Evolutionary conservation across 2,329 filamentous ascomycete genomes (phyloP).

Genomic region (Didymella pomorum): DNA sequence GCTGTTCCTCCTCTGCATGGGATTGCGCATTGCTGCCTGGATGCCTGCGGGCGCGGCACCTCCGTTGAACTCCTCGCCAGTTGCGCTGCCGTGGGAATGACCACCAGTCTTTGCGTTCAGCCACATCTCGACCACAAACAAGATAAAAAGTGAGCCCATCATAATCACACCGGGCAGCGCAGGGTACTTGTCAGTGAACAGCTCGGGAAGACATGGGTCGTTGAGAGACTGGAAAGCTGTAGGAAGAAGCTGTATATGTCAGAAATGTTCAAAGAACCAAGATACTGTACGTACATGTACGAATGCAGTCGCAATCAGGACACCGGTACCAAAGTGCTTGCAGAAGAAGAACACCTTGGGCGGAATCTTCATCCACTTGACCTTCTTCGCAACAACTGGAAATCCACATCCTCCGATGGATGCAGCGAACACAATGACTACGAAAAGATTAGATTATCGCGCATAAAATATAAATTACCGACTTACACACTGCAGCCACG

Average conservation of each 20-base stretch:
- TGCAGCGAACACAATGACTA: slow-evolving; percentile 51
- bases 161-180: slow-evolving; percentile 71
- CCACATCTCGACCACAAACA: slow-evolving; percentile 71
- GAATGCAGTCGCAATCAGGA: slow-evolving; percentile 86
- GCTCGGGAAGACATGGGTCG: slow-evolving; percentile 63
- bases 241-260: slow-evolving; percentile 58
- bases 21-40: slow-evolving; percentile 44
- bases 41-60: slow-evolving; percentile 31
- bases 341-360: slow-evolving; percentile 67
- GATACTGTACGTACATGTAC: slow-evolving; percentile 63
- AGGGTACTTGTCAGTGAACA: slow-evolving; percentile 68
- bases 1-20: slow-evolving; percentile 42
- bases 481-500: slow-evolving; percentile 51
- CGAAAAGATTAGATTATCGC: slow-evolving; percentile 23
- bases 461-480: not conserved
- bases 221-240: slow-evolving; percentile 63
- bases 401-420: slow-evolving; percentile 50
- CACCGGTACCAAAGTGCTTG: slow-evolving; percentile 74
- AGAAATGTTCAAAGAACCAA: slow-evolving; percentile 1
- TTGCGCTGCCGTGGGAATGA: slow-evolving; percentile 66
- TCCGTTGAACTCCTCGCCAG: slow-evolving; percentile 51
- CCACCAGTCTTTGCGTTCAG: slow-evolving; percentile 67
- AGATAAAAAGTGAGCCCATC: slow-evolving; percentile 67
- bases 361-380: slow-evolving; percentile 66
- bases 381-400: slow-evolving; percentile 57